Conservation (phyloP, 2,329 filamentous ascomycete species). For the Erysiphe pulchra region DNA sequence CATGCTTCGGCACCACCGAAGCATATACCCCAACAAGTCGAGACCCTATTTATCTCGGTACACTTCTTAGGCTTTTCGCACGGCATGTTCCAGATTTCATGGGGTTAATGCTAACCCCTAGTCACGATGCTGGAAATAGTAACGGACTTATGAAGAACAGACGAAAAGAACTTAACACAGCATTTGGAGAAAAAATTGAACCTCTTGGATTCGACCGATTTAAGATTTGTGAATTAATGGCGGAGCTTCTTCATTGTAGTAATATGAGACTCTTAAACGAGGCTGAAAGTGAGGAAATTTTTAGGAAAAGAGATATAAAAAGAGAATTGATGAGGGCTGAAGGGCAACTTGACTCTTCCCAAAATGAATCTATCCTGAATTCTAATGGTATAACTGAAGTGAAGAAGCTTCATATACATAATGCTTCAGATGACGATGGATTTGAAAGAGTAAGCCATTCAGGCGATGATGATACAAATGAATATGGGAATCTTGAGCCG, state of each 20-base stretch:
- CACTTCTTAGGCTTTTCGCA: slow-evolving; percentile 67
- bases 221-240: slow-evolving; percentile 98
- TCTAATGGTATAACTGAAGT: slow-evolving; percentile 42
- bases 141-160: slow-evolving; percentile 33
- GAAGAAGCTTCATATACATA: slow-evolving; percentile 51
- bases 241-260: slow-evolving; percentile 86
- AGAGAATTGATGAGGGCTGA: slow-evolving; percentile 55
- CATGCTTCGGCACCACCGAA: slow-evolving; percentile 55
- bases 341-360: slow-evolving; percentile 33
- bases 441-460: slow-evolving; percentile 66
- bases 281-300: slow-evolving; percentile 64
- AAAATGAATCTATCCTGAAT: slow-evolving; percentile 13
- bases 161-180: slow-evolving; percentile 53
- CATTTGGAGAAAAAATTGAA: slow-evolving; percentile 77
- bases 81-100: slow-evolving; percentile 86
- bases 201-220: slow-evolving; percentile 92
- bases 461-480: slow-evolving; percentile 44
- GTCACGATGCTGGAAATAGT: slow-evolving; percentile 27
- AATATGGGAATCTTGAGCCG: slow-evolving; percentile 25
- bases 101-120: slow-evolving; percentile 57
- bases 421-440: slow-evolving; percentile 64
- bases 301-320: slow-evolving; percentile 54
- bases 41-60: slow-evolving; percentile 90
- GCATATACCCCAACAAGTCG: slow-evolving; percentile 57
- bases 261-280: slow-evolving; percentile 97